Base-by-base conservation (phyloP, 371 early-diverging fungal species). In the Lichtheimia hyalospora region DNA sequence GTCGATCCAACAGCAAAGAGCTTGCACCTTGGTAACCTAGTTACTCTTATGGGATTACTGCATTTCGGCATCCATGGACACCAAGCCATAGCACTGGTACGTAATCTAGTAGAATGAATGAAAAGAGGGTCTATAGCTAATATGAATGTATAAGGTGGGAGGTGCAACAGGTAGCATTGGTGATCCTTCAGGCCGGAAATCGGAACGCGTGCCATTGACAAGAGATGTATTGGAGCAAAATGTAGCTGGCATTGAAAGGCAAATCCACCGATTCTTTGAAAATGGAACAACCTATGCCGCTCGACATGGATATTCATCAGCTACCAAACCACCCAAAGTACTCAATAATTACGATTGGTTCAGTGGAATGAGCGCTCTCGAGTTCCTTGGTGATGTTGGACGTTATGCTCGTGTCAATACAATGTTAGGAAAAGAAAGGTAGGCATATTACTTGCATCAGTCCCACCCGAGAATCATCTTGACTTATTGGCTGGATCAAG, bases 1-100 rank as follows among this genome's bases (percentile, higher is more conserved):
- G 90, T 97, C n/a, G 97, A 97, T 71, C 97, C 97, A 6, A 97
- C 96, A 0, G 97, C 97, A n/a, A 67, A 71, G 25, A 90, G 91
- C 62, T 79, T 96, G 27, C 97, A 97, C 66, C 74, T 95, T 15
- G 97, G 97, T 21, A 96, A 96, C 70, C 79, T 96, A 43, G 82
- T 95, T 1, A 82, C 89, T 4, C 70, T 97, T n/a, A 87, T 93
- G 71, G 89, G 89, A 1, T 69, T 95, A 54, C 74, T 96, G 14
- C 94, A 93, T 72, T 95, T 96, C 61, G 88, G 91, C 49, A 75
- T 89, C 48, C 78, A 73, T n/a, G 96, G 96, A 0, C 96, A 96
- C 71, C 80, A 81, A 57, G 84, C 88, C 14, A 87, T 95, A 42
- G 91, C 92, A 14, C 80, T 97, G 64, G 93, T 94, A 67, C 2